Evolutionary conservation across 2,329 filamentous ascomycete species (phyloP).

Genomic region (Sporothrix curviconia): DNA sequence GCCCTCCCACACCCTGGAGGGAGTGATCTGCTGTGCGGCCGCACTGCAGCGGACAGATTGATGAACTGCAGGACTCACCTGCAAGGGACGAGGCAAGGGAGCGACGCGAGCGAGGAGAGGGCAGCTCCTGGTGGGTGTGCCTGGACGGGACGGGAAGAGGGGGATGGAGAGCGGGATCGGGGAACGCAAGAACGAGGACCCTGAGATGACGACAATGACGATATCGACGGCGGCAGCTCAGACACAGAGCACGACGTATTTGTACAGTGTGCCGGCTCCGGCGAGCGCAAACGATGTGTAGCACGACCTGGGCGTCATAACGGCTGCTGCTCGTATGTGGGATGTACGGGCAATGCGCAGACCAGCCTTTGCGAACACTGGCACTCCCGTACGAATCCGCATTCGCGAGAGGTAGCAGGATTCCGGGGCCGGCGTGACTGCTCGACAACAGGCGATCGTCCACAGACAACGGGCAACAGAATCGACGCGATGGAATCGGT

Average conservation of each 20-base stretch:
- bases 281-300: background rate
- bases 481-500: too few species aligned
- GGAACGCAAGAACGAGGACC: background rate
- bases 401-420: too few species aligned
- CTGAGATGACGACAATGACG: too few species aligned
- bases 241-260: background rate
- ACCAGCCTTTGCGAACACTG: too few species aligned
- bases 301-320: background rate
- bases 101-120: background rate
- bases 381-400: too few species aligned
- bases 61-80: background rate
- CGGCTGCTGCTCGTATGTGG: background rate
- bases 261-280: background rate
- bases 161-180: background rate
- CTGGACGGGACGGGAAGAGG: background rate
- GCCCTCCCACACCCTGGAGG: too few species aligned
- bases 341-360: too few species aligned
- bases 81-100: conserved; percentile 7
- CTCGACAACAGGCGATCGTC: too few species aligned
- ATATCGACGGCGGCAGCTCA: too few species aligned
- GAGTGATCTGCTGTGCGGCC: conserved; percentile 12
- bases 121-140: background rate
- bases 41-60: conserved; percentile 11
- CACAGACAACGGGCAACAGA: too few species aligned
- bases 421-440: too few species aligned